Conservation (phyloP, 2,329 filamentous ascomycete genomes). For the Monilinia polystroma region DNA sequence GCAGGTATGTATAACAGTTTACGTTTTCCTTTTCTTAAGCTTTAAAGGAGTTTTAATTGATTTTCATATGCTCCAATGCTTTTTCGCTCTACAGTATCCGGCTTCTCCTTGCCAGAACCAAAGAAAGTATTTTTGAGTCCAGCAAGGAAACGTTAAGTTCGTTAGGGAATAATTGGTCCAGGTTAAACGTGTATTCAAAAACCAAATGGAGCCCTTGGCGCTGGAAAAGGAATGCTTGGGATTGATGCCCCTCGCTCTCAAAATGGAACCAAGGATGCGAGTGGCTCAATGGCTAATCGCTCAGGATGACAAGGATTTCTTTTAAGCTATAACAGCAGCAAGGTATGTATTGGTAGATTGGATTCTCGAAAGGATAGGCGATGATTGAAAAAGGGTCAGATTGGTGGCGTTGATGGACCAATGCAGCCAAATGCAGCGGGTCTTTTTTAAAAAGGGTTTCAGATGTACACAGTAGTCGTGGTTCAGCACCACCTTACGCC, state of each 20-base stretch:
- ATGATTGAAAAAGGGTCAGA: conserved; percentile 19
- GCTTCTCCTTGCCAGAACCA: conserved; percentile 20
- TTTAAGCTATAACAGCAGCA: conserved; percentile 14
- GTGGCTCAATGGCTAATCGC: conserved; percentile 20
- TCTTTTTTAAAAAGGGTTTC: conserved; percentile 15
- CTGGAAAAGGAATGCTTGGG: conserved; percentile 24
- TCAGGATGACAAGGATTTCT: conserved; percentile 18
- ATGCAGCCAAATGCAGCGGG: conserved; percentile 19
- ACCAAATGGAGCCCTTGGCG: conserved; percentile 18
- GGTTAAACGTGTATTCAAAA: conserved; percentile 15
- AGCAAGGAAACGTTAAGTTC: conserved; percentile 21
- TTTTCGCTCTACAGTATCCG: conserved; percentile 18
- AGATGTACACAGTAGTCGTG: conserved; percentile 13
- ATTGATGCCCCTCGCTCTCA: conserved; percentile 22
- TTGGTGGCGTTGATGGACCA: conserved; percentile 21
- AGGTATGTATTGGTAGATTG: conserved; percentile 9
- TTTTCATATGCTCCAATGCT: conserved; percentile 19
- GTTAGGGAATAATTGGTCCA: conserved; percentile 16
- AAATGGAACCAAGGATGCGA: conserved; percentile 23
- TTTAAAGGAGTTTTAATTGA: conserved; percentile 21
- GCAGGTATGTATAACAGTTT: conserved; percentile 21
- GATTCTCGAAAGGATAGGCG: conserved; percentile 4
- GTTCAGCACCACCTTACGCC: conserved; percentile 15
- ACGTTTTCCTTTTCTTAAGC: conserved; percentile 6
- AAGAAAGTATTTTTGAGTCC: conserved; percentile 20